Base-by-base conservation (phyloP, 768 basidiomycete genomes). In the Strobilomyces confusus region DNA sequence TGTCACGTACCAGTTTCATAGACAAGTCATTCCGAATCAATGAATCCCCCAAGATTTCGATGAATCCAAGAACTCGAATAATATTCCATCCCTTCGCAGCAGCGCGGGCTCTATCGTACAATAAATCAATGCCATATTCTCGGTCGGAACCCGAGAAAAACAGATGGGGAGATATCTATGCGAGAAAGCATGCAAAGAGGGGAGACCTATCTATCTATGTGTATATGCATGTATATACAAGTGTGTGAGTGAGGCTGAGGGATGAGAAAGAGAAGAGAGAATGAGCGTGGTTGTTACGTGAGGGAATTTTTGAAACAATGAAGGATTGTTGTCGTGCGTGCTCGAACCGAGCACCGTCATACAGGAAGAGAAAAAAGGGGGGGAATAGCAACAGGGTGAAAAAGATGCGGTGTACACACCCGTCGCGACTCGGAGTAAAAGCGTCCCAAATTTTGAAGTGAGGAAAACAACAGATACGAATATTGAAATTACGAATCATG, bases 161-260 rank as follows among this genome's bases (percentile, higher is more conserved):
- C 40, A 54, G 49, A 52, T 52, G 64, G 47, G n/a, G n/a, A n/a
- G 51, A 32, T 51, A 52, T 70, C 69, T 69, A 68, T 66, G 69
- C 49, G 54, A 66, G 20, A 19, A 51, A 54, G 60, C 60, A 62
- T 67, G 65, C 65, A 54, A 56, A 32, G 55, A 62, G 54, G 38
- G 17, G 52, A 41, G 36, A 30, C 51, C 51, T 34, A 66, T 70
- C 64, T 70, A 69, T 68, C 63, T 65, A 70, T 69, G 67, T 60
- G 67, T 70, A 69, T 70, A 62, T 69, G 63, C 63, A 66, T 67
- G 69, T 70, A 68, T 70, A 67, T 69, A 70, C 62, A 66, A 61
- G 49, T 69, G 58, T 69, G 58, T 63, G 68, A 67, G 66, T 58
- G 61, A 59, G 47, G 47, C 30, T 22, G 56, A 58, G 51, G 1